Base-by-base conservation (phyloP, 768 basidiomycete genomes). In the Collybia mongolica region DNA sequence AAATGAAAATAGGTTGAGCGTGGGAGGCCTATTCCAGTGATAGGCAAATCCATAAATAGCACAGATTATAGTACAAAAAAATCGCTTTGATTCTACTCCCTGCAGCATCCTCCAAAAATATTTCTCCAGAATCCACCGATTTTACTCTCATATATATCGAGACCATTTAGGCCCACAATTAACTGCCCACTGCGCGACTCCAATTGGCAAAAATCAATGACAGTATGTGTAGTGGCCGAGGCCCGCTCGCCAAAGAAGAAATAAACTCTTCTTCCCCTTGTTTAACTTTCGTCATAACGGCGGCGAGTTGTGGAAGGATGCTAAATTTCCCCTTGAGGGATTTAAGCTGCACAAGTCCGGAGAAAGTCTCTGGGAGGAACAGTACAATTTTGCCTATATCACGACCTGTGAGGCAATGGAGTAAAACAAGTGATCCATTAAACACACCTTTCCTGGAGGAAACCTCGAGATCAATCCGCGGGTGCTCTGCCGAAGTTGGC, bases 161-260 rank as follows among this genome's bases (percentile, higher is more conserved):
- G 58, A 9, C 72, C 74, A 44, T 66, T 67, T 43, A 80, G 51
- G 22, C 78, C 77, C 6, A 81, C 60, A n/a, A 72, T 55, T 26
- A 80, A 53, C 43, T 65, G 67, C 12, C 77, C 77, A 38, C 53
- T 60, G n/a, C 64, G 63, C n/a, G 74, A 63, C 20, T 45, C 58
- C 22, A 77, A 53, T 43, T 72, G 65, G 56, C 76, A 75, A 41
- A 71, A 73, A 45, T 77, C 70, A 29, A 67, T 56, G 39, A 64
- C 67, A 1, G 48, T 54, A 44, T 36, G 52, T 48, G 39, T 54
- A 26, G 39, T 45, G 36, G 39, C 28, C 12, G 28, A 23, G 8
- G 36, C 50, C 37, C 64, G 63, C 19, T 61, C 57, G 9, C 69
- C 74, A 41, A 72, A 58, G 48, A 74, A 62, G 23, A 76, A n/a